Percentiles rank a stretch among this genome's conserved stretches.
Conservation (phyloP, 768 basidiomycete genomes). For the Boletus fagicola region DNA sequence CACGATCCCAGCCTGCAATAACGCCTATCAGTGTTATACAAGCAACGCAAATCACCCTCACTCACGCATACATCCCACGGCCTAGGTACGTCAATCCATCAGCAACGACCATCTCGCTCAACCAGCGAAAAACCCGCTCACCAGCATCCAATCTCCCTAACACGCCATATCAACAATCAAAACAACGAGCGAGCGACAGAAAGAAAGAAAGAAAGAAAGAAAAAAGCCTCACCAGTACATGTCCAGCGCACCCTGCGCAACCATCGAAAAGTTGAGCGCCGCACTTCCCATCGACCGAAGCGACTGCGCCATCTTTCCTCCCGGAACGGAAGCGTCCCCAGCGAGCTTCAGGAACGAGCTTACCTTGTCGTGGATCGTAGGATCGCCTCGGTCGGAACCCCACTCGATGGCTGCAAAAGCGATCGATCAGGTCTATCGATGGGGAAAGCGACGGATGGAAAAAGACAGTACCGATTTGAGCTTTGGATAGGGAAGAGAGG, state of each 20-base stretch:
- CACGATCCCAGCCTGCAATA: slow-evolving; percentile 75
- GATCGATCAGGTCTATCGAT: slow-evolving; percentile 8
- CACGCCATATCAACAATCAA: background rate
- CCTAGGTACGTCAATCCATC: slow-evolving; percentile 29
- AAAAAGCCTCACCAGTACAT: slow-evolving; percentile 72
- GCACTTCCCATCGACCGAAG: slow-evolving; percentile 82
- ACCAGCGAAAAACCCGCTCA: slow-evolving; percentile 28
- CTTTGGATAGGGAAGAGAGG: slow-evolving; percentile 65
- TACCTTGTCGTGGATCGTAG: slow-evolving; percentile 55
- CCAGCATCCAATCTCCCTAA: slow-evolving; percentile 81
- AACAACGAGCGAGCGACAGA: background rate
- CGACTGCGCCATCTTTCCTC: slow-evolving; percentile 84
- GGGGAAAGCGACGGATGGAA: background rate
- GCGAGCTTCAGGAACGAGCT: slow-evolving; percentile 72
- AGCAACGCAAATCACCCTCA: background rate
- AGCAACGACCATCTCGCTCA: background rate
- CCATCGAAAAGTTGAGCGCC: slow-evolving; percentile 77
- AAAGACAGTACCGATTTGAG: slow-evolving; percentile 53
- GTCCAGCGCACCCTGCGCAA: slow-evolving; percentile 87
- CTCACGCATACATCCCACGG: slow-evolving; percentile 85
- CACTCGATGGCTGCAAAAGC: slow-evolving; percentile 70
- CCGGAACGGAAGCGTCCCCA: slow-evolving; percentile 62
- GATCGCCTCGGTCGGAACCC: slow-evolving; percentile 72
- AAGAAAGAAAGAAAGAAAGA: too few species aligned
- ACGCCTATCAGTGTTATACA: background rate